Percentiles rank a stretch among this genome's conserved stretches.
These are phyloP conservation scores for Coffea eugenioides DNA, from an alignment of 257 asterid species.

Conservation along the genomic window DNA sequence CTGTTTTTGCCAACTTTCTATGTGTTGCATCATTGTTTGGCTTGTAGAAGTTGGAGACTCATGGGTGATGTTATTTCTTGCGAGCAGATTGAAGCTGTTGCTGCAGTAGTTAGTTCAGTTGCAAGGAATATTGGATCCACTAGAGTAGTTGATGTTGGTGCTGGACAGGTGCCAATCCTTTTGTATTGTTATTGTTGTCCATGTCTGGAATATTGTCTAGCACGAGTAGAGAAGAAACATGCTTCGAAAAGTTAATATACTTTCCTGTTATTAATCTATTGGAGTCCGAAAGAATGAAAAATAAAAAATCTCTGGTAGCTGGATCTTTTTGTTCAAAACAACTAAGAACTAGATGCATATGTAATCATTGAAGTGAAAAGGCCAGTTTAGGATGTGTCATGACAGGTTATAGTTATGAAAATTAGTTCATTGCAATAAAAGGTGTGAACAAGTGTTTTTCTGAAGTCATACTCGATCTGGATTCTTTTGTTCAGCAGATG, in stretches of 20 bases:
- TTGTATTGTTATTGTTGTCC: not conserved
- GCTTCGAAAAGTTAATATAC: not conserved
- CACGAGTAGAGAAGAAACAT: not conserved
- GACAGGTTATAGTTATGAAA: not conserved
- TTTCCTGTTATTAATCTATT: not conserved
- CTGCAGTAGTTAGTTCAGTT: slow-evolving; percentile 58
- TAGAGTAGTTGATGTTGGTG: slow-evolving; percentile 76
- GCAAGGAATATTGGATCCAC: slow-evolving; percentile 56
- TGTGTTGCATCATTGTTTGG: not conserved
- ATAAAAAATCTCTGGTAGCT: not conserved
- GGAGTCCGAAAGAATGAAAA: not conserved
- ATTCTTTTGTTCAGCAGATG: too few species aligned
- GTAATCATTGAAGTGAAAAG: not conserved
- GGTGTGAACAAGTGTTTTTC: not conserved
- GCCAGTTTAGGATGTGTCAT: not conserved
- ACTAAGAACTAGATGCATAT: not conserved
- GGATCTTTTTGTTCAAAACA: not conserved
- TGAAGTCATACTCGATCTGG: not conserved
- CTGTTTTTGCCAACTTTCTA: not conserved
- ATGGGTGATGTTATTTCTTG: slow-evolving; percentile 9
- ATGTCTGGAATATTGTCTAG: not conserved
- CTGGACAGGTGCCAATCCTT: slow-evolving; percentile 75
- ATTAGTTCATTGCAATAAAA: not conserved
- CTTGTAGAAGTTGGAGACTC: not conserved
- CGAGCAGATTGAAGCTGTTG: slow-evolving; percentile 72